Base-by-base conservation (phyloP, 805 yeast species). In the Starmerella gropengiesseri region DNA sequence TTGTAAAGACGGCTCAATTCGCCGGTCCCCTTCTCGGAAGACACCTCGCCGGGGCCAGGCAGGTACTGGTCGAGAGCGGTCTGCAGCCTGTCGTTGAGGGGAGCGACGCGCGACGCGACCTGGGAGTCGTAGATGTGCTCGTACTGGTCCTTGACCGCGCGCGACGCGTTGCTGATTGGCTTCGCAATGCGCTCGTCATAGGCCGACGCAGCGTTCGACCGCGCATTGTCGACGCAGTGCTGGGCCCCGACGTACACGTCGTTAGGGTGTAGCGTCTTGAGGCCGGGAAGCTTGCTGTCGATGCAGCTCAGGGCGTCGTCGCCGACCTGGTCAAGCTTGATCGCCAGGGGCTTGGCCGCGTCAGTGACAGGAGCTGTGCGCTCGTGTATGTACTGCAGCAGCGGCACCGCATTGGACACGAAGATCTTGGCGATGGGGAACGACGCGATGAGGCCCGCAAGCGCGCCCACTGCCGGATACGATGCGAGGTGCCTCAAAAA, bases 351-450 rank as follows among this genome's bases (percentile, higher is more conserved):
- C 41, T 68, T 62, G 12, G 72, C 60, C 16, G 66, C 66, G 40
- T 60, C 60, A 4, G 57, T 44, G 16, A 59, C 56, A 13, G 51
- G 49, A 31, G 49, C 46, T 28, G 57, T 41, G 21, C 59, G 55
- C 41, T 58, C 59, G 43, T 55, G 52, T 33, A 63, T 44, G 39
- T 60, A 68, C 58, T 73, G 70, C 53, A 75, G 52, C 36, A 76
- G 58, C 9, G 81, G 81, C 31, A 76, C 70, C 25, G 77, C 76
- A 58, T 75, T 75, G 11, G 80, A 73, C 4, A 75, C 70, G 57
- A 76, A 73, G 35, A 74, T 62, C 56, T 74, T 74, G 44, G 69
- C 68, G 23, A 71, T 67, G 16, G 81, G 80, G 54, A 73, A 70
- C 12, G 80, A 74, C 13, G 77, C 75, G 32, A 73, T 55, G 48